Conservation (phyloP, 805 yeast species). For the Komagataella pastoris region DNA sequence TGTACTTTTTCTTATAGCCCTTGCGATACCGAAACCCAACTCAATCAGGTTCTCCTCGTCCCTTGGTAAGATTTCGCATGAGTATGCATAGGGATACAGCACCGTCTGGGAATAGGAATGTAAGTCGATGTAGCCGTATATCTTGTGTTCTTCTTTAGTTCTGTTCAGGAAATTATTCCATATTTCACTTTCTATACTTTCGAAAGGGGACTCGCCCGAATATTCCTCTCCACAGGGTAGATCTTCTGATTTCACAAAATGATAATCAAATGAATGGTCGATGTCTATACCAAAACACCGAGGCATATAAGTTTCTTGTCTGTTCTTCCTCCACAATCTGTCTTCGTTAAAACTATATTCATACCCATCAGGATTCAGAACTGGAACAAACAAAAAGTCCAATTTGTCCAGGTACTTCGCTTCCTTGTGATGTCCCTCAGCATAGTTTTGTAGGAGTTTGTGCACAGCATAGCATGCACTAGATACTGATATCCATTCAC, state of each 20-base stretch:
- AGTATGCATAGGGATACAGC: constrained; percentile 70
- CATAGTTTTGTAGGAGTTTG: constrained; percentile 33
- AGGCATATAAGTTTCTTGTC: constrained; percentile 59
- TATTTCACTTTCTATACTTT: constrained; percentile 41
- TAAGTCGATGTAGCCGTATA: constrained; percentile 69
- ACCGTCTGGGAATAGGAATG: constrained; percentile 82
- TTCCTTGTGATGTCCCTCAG: constrained; percentile 23
- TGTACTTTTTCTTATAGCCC: constrained; percentile 49
- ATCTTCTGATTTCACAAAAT: constrained; percentile 48
- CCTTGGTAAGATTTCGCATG: constrained; percentile 61
- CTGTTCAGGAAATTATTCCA: constrained; percentile 33
- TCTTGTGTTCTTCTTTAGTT: constrained; percentile 40
- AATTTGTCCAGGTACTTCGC: constrained; percentile 36
- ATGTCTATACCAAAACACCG: constrained; percentile 75
- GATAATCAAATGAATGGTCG: constrained; percentile 71
- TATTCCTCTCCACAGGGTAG: constrained; percentile 78
- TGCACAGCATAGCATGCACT: constrained; percentile 47
- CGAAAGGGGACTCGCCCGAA: constrained; percentile 64
- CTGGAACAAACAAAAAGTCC: constrained; percentile 71
- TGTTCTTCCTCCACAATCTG: constrained; percentile 79
- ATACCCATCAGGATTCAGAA: constrained; percentile 86
- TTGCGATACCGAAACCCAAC: constrained; percentile 68
- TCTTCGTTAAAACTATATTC: constrained; percentile 70
- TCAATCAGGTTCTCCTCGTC: constrained; percentile 75
- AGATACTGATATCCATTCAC: constrained; percentile 80